Evolutionary conservation across 2,329 filamentous ascomycete genomes (phyloP).

Genomic region (Rhytidhysteron rufulum): DNA sequence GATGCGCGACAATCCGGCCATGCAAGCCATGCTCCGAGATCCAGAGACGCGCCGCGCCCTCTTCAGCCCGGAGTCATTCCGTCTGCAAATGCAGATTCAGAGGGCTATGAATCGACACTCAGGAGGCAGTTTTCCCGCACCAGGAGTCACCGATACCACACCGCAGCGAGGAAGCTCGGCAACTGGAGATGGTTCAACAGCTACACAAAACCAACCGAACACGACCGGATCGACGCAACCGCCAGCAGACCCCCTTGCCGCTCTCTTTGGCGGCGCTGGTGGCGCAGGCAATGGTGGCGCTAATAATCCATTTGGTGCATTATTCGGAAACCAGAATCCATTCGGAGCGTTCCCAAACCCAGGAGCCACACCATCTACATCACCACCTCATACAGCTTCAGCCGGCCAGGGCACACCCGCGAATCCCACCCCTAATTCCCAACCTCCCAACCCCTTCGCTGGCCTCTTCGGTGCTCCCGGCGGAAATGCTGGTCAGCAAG

Average conservation of each 20-base stretch:
- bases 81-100: conserved; percentile 79
- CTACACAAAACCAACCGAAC: conserved; percentile 36
- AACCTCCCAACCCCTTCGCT: conserved; percentile 63
- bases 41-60: conserved; percentile 89
- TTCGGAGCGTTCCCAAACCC: conserved; percentile 18
- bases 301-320: conserved; percentile 58
- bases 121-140: conserved; percentile 72
- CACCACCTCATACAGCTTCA: conserved; percentile 18
- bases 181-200: conserved; percentile 30
- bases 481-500: conserved; percentile 16
- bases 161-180: conserved; percentile 37
- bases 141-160: conserved; percentile 85
- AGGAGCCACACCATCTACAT: conserved; percentile 20
- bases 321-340: conserved; percentile 45
- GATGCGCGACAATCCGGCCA: conserved; percentile 86
- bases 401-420: conserved; percentile 24
- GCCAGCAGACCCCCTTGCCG: conserved; percentile 47
- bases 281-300: conserved; percentile 20
- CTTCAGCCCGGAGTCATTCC: conserved; percentile 81
- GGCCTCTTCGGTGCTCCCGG: conserved; percentile 52
- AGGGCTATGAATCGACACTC: conserved; percentile 54
- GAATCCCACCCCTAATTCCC: conserved; percentile 16
- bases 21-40: conserved; percentile 80
- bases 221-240: conserved; percentile 21
- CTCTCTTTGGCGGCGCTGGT: conserved; percentile 35